Evolutionary conservation across 164 flowering plant species (phyloP), one percentile per base, ranked within the genome.

Genomic region (Macadamia tetraphylla): DNA sequence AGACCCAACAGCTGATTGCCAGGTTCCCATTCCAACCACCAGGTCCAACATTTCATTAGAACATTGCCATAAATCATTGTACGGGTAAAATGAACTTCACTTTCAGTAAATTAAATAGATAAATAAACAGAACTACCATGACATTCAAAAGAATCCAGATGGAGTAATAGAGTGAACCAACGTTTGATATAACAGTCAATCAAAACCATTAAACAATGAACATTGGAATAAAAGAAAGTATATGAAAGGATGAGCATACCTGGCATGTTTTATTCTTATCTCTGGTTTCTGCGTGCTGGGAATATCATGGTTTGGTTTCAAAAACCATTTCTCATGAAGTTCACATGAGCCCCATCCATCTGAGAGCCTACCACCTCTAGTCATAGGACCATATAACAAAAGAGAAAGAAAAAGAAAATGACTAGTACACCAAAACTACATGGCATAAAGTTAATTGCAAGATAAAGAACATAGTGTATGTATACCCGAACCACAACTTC

Each of bases 321-420:
- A 1, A 73, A 95, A 95, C 73, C 81, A 83, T 83, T 92, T 95
- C 81, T 92, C 99, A 1, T 94, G 92, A 52, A 92, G 78, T 29
- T 92, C 98, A 77, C 98, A 94, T 6, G 98, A 92, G 61, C 99
- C 99, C 99, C 99, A 95, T 70, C 97, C 98, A 86, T 95, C 99
- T 13, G 94, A 87, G 70, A 89, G 90, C 65, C 98, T 84, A 57
- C 98, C 97, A 76, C 98, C 90, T 74, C 99, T 94, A 67, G 14
- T 55, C 74, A 67, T 61, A 70, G 56, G 52, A 56, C 46, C n/a
- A 70, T 11, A 72, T 2, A 70, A 31, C 9, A 3, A 23, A n/a
- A 63, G n/a, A n/a, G 6, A 64, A 56, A 12, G 29, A 51, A 31
- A 52, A 63, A 49, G 11, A 29, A 44, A 58, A n/a, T n/a, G 23